Base-by-base conservation (phyloP, 2,329 filamentous ascomycete species). In the Colletotrichum sublineola region DNA sequence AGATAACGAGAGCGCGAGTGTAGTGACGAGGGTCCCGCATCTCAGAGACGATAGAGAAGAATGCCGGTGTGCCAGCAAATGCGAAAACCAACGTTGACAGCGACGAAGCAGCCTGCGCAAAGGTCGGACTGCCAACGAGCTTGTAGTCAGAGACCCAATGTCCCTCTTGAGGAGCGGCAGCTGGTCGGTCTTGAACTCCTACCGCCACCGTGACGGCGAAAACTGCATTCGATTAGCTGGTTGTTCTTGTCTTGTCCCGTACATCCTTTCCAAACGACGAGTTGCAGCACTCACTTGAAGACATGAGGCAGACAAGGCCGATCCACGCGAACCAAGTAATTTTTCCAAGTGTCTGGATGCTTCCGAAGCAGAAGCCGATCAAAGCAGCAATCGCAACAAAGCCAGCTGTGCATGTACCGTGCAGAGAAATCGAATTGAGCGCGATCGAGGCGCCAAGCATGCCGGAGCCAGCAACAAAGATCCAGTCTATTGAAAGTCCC, bases 111-210 rank as follows among this genome's bases (percentile, higher is more conserved):
- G 87, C 82, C 68, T 85, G 83, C 12, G 87, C 84, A 20, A 87
- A 81, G 36, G 88, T 88, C 52, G 88, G 88, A 82, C 89, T 89
- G 83, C 87, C 89, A 78, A 90, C 84, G 78, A 90, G 86, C 70
- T 85, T 72, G 68, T 76, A 81, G 73, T 80, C 77, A 12, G 78
- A 77, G 1, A 67, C 33, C 78, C 78, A 80, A 9, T 61, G 53
- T 1, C 68, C 75, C 0, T 67, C 64, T 2, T 63, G 63, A 12
- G 77, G 77, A 1, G 78, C 78, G 9, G 76, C 68, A 5, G 77
- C 75, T 4, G 77, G 80, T 0, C 75, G 74, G 6, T 79, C 77
- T 69, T 81, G 78, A 6, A 80, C 46, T 6, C 76, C 77, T 12
- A 81, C 80, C 1, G 79, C 78, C 15, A 80, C 73, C 8, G 79